A percentile compares a stretch with the other conserved stretches of the same genome.
Evolutionary conservation across 2,329 filamentous ascomycete genomes (phyloP).

Genomic region (Fusarium xyrophilum): DNA sequence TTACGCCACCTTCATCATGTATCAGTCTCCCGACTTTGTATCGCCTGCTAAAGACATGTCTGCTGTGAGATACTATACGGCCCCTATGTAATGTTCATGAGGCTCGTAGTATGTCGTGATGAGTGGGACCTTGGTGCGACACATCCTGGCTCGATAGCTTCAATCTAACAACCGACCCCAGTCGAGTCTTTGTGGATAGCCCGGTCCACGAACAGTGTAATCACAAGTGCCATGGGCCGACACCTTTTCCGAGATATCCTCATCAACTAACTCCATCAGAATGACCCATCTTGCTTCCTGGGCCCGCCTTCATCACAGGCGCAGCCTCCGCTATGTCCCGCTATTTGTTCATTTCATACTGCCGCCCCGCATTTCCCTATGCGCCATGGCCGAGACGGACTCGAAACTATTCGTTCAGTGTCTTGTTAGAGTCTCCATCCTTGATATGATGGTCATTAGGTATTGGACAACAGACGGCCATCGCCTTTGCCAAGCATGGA

Average conservation of each 20-base stretch:
- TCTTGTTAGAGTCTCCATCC: neutral
- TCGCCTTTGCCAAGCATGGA: constrained; percentile 56
- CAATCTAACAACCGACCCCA: constrained; percentile 18
- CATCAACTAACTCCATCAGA: neutral
- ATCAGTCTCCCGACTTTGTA: neutral
- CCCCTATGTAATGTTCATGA: constrained; percentile 2
- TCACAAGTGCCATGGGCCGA: constrained; percentile 11
- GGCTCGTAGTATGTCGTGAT: constrained; percentile 29
- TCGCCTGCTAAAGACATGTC: neutral
- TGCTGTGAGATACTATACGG: neutral
- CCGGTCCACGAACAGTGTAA: neutral
- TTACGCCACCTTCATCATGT: neutral
- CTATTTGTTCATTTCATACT: neutral
- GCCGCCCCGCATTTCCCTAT: constrained; percentile 1
- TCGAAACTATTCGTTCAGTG: neutral
- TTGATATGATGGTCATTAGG: constrained; percentile 44
- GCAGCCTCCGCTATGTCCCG: constrained; percentile 52
- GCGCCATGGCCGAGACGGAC: neutral
- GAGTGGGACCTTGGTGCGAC: constrained; percentile 28
- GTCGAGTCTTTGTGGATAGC: constrained; percentile 19
- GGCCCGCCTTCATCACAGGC: constrained; percentile 57
- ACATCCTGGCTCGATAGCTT: constrained; percentile 30
- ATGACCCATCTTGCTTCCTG: constrained; percentile 52
- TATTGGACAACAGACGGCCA: constrained; percentile 56
- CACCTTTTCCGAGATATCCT: neutral